These are phyloP conservation scores for Prosopis cineraria DNA, from an alignment of 306 rosid species.

Conservation along the genomic window DNA sequence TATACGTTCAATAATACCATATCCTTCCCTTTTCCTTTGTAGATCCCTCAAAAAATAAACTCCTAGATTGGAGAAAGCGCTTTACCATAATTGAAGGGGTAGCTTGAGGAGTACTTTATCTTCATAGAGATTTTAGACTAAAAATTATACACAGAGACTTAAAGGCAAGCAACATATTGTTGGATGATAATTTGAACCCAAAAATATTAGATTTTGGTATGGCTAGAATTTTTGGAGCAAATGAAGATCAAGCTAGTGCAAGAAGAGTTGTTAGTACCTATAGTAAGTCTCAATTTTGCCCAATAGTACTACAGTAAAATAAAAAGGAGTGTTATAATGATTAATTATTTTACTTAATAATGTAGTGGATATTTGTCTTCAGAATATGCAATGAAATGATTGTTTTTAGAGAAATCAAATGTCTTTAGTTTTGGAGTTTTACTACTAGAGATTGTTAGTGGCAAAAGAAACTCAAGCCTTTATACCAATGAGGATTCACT, in stretches of 20 bases:
- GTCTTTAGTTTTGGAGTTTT: constrained; percentile 44
- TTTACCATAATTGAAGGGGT: neutral
- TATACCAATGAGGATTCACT: neutral
- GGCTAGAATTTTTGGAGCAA: neutral
- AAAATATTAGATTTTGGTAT: too few species aligned
- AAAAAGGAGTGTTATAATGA: neutral
- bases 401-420: constrained; percentile 36
- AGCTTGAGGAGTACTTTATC: neutral
- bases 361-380: constrained; percentile 43
- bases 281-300: neutral
- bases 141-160: neutral
- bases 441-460: constrained; percentile 35
- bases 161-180: neutral
- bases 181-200: neutral
- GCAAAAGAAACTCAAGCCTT: constrained; percentile 35
- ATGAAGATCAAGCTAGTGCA: neutral
- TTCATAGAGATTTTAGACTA: neutral
- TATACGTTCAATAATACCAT: neutral
- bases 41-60: neutral
- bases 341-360: neutral
- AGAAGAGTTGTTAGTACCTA: constrained; percentile 12
- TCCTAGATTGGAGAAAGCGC: neutral
- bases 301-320: neutral
- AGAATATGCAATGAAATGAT: constrained; percentile 40
- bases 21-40: neutral